Conservation (phyloP, 352 stramenopile genomes). For the Phytopythium ostracodes region DNA sequence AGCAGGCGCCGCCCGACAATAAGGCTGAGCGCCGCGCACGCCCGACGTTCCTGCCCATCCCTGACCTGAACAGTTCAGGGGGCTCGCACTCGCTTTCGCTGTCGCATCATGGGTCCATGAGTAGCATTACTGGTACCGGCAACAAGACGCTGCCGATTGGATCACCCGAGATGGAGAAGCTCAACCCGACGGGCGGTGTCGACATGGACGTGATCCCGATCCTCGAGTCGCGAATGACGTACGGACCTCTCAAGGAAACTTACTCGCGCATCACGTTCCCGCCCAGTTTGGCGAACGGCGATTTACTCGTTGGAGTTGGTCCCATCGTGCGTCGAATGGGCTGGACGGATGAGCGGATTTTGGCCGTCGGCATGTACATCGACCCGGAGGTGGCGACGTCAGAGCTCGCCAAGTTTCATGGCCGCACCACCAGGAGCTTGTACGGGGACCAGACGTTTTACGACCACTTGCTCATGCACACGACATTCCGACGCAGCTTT, state of each 20-base stretch:
- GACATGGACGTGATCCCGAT: conserved; percentile 51
- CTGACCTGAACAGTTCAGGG: conserved; percentile 37
- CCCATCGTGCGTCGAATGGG: conserved; percentile 74
- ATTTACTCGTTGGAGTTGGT: conserved; percentile 69
- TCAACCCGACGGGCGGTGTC: conserved; percentile 16
- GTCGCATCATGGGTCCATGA: conserved; percentile 11
- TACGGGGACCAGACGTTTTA: conserved; percentile 78
- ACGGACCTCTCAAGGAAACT: conserved; percentile 64
- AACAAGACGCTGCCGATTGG: conserved; percentile 18
- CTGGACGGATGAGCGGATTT: conserved; percentile 80
- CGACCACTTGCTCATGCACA: conserved; percentile 48
- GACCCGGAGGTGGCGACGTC: conserved; percentile 52
- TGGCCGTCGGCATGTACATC: conserved; percentile 77
- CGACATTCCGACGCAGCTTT: conserved; percentile 69
- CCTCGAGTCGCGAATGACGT: conserved; percentile 59
- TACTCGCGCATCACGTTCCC: conserved; percentile 79
- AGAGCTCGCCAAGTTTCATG: conserved; percentile 56
- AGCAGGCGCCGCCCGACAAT: conserved; percentile 41
- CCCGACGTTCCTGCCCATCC: conserved; percentile 70
- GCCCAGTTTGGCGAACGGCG: conserved; percentile 64
- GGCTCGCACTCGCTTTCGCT: conserved; percentile 22
- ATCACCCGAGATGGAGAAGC: conserved; percentile 23
- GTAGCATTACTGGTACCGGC: conserved; percentile 4
- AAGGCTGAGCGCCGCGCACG: conserved; percentile 53
- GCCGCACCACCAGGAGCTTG: conserved; percentile 48